phyloP scores from a whole-genome alignment of 805 yeast genomes.

The Schizosaccharomyces cryophilus region DNA sequence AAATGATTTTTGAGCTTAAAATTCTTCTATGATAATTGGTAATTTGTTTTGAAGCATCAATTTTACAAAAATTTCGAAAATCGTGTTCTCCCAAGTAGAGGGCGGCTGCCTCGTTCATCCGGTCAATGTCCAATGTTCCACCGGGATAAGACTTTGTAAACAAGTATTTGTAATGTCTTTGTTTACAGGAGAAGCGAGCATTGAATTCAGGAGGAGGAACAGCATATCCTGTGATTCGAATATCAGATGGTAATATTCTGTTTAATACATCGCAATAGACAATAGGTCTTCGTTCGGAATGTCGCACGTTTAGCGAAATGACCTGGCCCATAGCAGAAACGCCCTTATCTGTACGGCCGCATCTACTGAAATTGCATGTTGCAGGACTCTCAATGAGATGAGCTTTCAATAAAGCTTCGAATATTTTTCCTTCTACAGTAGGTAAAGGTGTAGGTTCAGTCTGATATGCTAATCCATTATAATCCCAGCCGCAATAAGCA shows the following conservation, averaged over 20 bases:
- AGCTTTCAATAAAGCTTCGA: conserved; percentile 46
- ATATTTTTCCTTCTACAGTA: conserved; percentile 58
- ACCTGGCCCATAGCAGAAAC: conserved; percentile 95
- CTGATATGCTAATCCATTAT: conserved; percentile 74
- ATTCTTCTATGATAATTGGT: conserved; percentile 50
- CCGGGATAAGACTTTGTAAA: conserved; percentile 19
- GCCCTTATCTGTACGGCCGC: conserved; percentile 92
- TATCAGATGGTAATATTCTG: conserved; percentile 54
- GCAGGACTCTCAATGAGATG: conserved; percentile 32
- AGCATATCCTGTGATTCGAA: conserved; percentile 58
- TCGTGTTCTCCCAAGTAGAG: conserved; percentile 55
- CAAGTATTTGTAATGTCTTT: conserved; percentile 65
- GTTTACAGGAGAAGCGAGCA: conserved; percentile 76
- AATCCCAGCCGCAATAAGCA: conserved; percentile 84
- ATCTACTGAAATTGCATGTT: conserved; percentile 55
- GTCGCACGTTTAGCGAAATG: conserved; percentile 52
- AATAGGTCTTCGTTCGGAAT: conserved; percentile 36
- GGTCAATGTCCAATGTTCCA: conserved; percentile 27
- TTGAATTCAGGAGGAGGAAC: conserved; percentile 67
- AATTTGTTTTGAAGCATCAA: conserved; percentile 85
- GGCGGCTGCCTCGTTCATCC: conserved; percentile 45
- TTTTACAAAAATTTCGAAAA: conserved; percentile 79
- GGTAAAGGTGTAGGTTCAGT: conserved; percentile 47
- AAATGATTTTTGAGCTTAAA: conserved; percentile 24
- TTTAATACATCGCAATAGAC: conserved; percentile 47